phyloP scores from a whole-genome alignment of 345 rosid genomes.

The Isatis tinctoria region DNA sequence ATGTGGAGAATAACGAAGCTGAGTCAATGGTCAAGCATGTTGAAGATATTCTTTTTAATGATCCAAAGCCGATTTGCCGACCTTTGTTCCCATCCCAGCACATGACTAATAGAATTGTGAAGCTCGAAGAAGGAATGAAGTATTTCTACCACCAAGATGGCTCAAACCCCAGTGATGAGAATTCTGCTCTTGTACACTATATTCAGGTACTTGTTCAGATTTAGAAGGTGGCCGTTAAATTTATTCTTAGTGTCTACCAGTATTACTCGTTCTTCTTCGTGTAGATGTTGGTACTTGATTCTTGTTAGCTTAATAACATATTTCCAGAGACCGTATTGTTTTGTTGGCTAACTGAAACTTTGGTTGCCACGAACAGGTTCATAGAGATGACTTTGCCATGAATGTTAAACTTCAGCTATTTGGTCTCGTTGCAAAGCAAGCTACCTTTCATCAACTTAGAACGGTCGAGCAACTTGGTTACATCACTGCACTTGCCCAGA shows the following conservation, averaged over 20 bases:
- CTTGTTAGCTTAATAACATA: not conserved
- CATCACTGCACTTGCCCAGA: conserved; percentile 63
- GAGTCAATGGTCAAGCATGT: conserved; percentile 57
- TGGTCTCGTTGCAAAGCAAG: conserved; percentile 74
- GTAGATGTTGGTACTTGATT: not conserved
- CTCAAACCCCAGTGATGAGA: conserved; percentile 79
- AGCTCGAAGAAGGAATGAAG: conserved; percentile 59
- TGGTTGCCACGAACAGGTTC: conserved; percentile 45
- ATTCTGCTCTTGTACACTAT: conserved; percentile 77
- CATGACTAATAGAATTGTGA: conserved; percentile 69
- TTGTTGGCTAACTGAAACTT: not conserved
- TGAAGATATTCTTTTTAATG: conserved; percentile 60
- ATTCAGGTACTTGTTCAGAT: conserved; percentile 58
- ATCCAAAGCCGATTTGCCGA: conserved; percentile 57
- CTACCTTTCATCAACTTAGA: conserved; percentile 96
- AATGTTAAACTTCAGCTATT: conserved; percentile 83
- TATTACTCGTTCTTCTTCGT: not conserved
- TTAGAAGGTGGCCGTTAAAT: not conserved
- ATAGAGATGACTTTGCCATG: conserved; percentile 69
- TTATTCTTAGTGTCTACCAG: not conserved
- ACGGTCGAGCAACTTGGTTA: conserved; percentile 95
- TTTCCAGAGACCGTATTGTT: not conserved
- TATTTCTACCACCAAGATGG: conserved; percentile 58
- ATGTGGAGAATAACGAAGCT: conserved; percentile 64
- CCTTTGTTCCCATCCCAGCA: conserved; percentile 78